Percentiles rank a stretch among this genome's conserved stretches.
phyloP scores from a whole-genome alignment of 441 rosid species.

The Pelargonium cotyledonis region DNA sequence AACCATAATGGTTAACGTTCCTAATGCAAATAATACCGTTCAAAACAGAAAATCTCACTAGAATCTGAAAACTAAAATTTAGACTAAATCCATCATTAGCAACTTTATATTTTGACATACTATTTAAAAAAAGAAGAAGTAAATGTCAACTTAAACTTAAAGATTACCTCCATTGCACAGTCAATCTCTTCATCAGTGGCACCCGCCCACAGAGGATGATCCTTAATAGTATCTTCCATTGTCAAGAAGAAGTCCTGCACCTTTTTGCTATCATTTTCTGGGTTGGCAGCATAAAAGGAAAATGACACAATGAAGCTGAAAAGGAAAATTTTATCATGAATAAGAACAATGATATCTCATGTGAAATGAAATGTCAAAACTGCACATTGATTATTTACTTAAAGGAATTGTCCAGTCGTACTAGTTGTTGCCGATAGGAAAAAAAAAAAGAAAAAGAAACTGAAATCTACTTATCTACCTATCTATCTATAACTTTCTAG shows the following conservation, averaged over 20 bases:
- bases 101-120: no score
- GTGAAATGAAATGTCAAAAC: not conserved
- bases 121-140: no score
- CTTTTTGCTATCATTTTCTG: slow-evolving; percentile 39
- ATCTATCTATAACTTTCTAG: no score
- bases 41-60: not conserved
- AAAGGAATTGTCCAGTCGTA: no score
- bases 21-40: no score
- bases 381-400: not conserved
- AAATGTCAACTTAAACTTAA: not conserved
- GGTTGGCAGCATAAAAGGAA: slow-evolving; percentile 31
- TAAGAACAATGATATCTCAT: not conserved
- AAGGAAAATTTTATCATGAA: not conserved
- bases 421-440: no score
- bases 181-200: slow-evolving; percentile 37
- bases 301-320: slow-evolving; percentile 24
- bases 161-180: slow-evolving; percentile 42
- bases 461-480: no score
- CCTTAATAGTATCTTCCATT: slow-evolving; percentile 13
- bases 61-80: no score
- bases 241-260: slow-evolving; percentile 36
- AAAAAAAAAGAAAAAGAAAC: no score
- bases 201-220: slow-evolving; percentile 42
- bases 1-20: not conserved
- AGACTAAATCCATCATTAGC: no score